These are phyloP conservation scores for Rhizopus stolonifer DNA, from an alignment of 371 early-diverging fungal species.

Conservation along the genomic window DNA sequence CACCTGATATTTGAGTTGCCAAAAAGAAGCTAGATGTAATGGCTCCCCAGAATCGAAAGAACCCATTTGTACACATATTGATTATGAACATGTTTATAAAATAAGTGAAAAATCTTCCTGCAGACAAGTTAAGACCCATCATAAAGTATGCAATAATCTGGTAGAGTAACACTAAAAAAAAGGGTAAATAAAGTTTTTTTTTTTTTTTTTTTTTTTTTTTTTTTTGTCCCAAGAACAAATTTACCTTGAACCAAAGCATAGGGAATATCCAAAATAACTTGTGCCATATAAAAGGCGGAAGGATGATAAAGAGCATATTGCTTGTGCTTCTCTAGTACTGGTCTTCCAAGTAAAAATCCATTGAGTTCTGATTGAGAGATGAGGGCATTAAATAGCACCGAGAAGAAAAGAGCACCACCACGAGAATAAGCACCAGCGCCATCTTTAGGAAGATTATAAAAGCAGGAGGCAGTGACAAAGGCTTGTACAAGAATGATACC, in stretches of 20 bases:
- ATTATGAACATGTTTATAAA: slow-evolving; percentile 52
- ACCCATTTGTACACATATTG: slow-evolving; percentile 57
- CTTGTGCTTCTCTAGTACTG: slow-evolving; percentile 68
- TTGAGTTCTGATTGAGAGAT: slow-evolving; percentile 54
- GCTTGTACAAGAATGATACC: slow-evolving; percentile 62
- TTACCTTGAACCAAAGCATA: slow-evolving; percentile 22
- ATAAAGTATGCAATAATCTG: slow-evolving; percentile 56
- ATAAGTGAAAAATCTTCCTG: slow-evolving; percentile 50
- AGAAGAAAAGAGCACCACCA: slow-evolving; percentile 68
- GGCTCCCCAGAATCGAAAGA: slow-evolving; percentile 62
- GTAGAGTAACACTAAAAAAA: slow-evolving; percentile 22
- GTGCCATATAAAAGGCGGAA: slow-evolving; percentile 61
- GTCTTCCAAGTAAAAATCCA: slow-evolving; percentile 55
- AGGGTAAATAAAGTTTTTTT: background rate
- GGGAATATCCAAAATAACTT: slow-evolving; percentile 47
- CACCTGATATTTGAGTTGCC: slow-evolving; percentile 55
- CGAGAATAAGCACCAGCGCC: slow-evolving; percentile 68
- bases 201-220: too few relatives aligned
- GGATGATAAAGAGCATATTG: slow-evolving; percentile 71
- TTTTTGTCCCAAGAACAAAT: too few relatives aligned
- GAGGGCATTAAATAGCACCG: slow-evolving; percentile 55
- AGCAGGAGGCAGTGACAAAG: slow-evolving; percentile 69
- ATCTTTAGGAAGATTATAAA: slow-evolving; percentile 51
- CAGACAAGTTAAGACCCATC: slow-evolving; percentile 50
- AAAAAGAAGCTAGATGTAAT: slow-evolving; percentile 53